Evolutionary conservation across 768 basidiomycete genomes (phyloP).

Genomic region (Obba rivulosa): DNA sequence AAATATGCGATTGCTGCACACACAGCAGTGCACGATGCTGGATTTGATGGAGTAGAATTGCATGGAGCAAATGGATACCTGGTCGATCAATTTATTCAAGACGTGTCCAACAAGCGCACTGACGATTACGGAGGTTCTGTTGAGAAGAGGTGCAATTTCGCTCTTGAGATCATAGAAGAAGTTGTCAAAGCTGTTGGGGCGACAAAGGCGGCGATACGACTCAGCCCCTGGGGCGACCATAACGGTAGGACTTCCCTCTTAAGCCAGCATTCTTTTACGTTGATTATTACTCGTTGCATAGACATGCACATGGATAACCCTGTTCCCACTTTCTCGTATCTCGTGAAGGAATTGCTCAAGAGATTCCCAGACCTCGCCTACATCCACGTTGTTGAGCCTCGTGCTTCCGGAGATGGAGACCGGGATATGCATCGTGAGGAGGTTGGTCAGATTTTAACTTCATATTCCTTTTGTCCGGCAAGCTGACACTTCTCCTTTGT

Average conservation of each 20-base stretch:
- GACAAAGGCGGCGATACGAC: conserved; percentile 33
- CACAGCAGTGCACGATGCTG: conserved; percentile 30
- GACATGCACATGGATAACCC: conserved; percentile 50
- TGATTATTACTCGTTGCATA: conserved; percentile 9
- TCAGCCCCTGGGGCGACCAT: conserved; percentile 27
- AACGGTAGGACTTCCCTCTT: conserved; percentile 22
- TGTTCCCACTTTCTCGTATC: conserved; percentile 44
- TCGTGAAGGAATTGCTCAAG: conserved; percentile 34
- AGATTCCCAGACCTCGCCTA: conserved; percentile 37
- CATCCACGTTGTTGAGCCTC: conserved; percentile 31
- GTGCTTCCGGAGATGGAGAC: conserved; percentile 5
- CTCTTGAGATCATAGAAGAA: conserved; percentile 36
- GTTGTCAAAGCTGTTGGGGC: conserved; percentile 36
- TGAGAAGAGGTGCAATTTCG: conserved; percentile 42
- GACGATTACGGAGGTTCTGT: conserved; percentile 47
- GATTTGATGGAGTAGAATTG: conserved; percentile 43
- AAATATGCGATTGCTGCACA: conserved; percentile 17
- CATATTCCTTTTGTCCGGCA: not conserved
- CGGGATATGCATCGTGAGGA: conserved; percentile 1
- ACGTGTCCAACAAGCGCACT: conserved; percentile 33
- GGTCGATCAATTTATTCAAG: conserved; percentile 37
- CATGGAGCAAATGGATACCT: conserved; percentile 29
- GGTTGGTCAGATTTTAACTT: not conserved
- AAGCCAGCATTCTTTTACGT: not conserved
- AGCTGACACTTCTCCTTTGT: not conserved